Conservation (phyloP, 75 land plant genomes). For the Isoetes taiwanensis region DNA sequence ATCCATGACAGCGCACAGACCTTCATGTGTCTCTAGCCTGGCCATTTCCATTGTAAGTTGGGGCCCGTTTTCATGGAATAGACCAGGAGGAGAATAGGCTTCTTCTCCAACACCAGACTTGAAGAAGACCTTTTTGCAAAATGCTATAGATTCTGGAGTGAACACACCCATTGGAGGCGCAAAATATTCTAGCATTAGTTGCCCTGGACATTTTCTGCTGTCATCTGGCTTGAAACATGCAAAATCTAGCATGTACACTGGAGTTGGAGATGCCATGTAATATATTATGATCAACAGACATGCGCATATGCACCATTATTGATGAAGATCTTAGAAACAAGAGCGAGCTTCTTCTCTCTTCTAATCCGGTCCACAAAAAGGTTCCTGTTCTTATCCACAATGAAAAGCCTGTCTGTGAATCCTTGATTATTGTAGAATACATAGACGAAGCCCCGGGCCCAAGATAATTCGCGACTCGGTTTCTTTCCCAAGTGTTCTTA, state of each 20-base stretch:
- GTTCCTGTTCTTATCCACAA: slow-evolving; percentile 5
- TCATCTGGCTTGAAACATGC: slow-evolving; percentile 1
- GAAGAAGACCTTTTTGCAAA: not conserved
- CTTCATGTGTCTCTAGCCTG: not conserved
- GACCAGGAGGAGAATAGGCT: not conserved
- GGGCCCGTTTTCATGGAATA: not conserved
- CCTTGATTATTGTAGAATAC: not conserved
- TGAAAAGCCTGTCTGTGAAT: not conserved
- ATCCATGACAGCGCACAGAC: not conserved
- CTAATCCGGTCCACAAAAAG: slow-evolving; percentile 4
- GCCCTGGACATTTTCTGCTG: not conserved
- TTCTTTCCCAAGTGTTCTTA: too few species aligned
- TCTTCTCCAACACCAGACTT: not conserved
- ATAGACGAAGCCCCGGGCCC: not conserved
- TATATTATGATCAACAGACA: too few species aligned
- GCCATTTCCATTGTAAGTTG: not conserved
- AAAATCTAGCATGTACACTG: slow-evolving; percentile 2
- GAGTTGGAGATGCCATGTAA: too few species aligned
- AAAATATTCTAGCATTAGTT: not conserved
- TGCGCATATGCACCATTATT: too few species aligned
- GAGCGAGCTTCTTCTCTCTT: not conserved
- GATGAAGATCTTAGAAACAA: not conserved
- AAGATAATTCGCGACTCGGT: too few species aligned
- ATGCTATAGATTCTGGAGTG: not conserved
- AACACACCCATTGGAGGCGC: not conserved